Evolutionary conservation across 257 asterid genomes (phyloP), one percentile per base, ranked within the genome.

Genomic region (Oldenlandia corymbosa): DNA sequence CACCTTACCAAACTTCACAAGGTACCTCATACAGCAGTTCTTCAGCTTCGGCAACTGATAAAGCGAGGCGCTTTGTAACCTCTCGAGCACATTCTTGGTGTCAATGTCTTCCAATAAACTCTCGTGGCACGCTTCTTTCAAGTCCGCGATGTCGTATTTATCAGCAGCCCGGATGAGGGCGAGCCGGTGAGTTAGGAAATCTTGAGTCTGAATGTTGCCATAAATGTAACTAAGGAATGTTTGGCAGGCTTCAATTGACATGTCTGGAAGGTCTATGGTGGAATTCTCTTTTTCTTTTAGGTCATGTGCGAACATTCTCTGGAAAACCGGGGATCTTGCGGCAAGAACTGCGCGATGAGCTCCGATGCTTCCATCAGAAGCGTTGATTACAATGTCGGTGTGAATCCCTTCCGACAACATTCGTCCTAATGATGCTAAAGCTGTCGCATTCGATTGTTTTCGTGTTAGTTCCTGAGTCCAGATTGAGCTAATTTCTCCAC

Each of bases 331-430:
- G 2, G 98, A 91, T 43, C 95, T 71, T 7, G 97, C 79, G 6
- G 98, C 98, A 31, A 92, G 97, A 72, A 92, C 89, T 6, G 98
- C 97, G 3, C 97, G 90, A 36, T 92, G 97, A 1, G 97, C 95
- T 23, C 80, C 54, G 36, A 85, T 75, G 79, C 84, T 80, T 46
- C 97, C 97, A 46, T 85, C 82, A 0, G 95, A 82, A 57, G 97
- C 85, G 42, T 89, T 81, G 71, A 92, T 83, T 45, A 71, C 75
- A 41, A 92, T 92, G 65, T 92, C 98, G 0, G 95, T 87, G 80
- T 88, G 95, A 28, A 92, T 88, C 31, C 93, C 78, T 72, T 88
- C 97, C 1, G 95, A 78, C 66, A 92, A 71, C 97, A 88, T 92
- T 23, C 88, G 79, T 5, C 96, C 90, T 1, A 92, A 86, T 3